A percentile compares a stretch with the other conserved stretches of the same genome.
Evolutionary conservation across 129 eudicot genomes (phyloP).

Genomic region (Pseudognaphalium luteoalbum): DNA sequence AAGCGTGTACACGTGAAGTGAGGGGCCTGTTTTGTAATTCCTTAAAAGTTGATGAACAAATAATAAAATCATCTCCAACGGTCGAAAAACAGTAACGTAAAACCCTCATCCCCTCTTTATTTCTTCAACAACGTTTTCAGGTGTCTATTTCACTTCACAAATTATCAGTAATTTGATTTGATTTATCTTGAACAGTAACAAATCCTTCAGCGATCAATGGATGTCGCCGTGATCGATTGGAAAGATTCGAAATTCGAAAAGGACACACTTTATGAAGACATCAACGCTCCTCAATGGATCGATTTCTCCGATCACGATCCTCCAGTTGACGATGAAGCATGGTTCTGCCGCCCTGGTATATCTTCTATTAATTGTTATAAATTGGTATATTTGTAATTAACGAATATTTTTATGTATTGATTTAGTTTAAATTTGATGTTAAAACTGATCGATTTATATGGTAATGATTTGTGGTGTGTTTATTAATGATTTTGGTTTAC

Average conservation of each 20-base stretch:
- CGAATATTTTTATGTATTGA: not conserved
- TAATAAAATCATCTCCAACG: conserved; percentile 26
- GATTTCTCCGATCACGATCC: conserved; percentile 52
- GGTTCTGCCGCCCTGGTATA: conserved; percentile 61
- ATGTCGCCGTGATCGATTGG: conserved; percentile 78
- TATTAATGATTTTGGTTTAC: conserved; percentile 1
- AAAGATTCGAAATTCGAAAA: conserved; percentile 65
- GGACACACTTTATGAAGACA: conserved; percentile 62
- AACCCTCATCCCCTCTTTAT: conserved; percentile 19
- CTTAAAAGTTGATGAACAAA: no score
- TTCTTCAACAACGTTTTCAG: conserved; percentile 21
- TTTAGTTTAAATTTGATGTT: not conserved
- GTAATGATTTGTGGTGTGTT: not conserved
- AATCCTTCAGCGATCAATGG: conserved; percentile 39
- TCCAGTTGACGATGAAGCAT: conserved; percentile 61
- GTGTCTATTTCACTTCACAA: conserved; percentile 12
- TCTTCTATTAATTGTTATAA: no score
- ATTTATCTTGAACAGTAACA: not conserved
- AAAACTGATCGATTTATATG: not conserved
- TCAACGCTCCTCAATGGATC: conserved; percentile 80
- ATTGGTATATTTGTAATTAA: not conserved
- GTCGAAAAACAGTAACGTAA: conserved; percentile 40
- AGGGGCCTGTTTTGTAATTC: not conserved
- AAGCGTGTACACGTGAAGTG: not conserved
- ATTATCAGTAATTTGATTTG: conserved; percentile 9